A percentile compares a stretch with the other conserved stretches of the same genome.
phyloP scores from a whole-genome alignment of 2,329 filamentous ascomycete genomes.

The Penicillium brevicompactum region DNA sequence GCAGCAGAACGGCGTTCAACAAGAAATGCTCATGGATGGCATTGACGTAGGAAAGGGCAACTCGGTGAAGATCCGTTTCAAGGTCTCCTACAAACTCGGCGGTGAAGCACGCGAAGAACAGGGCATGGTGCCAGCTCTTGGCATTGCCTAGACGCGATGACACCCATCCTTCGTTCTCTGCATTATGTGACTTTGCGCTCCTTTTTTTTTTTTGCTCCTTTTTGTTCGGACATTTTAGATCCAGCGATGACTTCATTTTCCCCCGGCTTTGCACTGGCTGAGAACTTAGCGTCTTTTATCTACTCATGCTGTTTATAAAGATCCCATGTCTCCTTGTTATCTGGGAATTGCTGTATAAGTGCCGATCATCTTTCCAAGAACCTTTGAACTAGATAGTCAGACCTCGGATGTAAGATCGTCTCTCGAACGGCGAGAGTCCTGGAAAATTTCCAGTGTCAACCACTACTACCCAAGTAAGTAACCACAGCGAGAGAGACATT shows the following conservation, averaged over 20 bases:
- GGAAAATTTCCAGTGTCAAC: too few relatives aligned
- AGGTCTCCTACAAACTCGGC: slow-evolving; percentile 75
- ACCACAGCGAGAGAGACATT: too few relatives aligned
- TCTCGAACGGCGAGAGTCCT: too few relatives aligned
- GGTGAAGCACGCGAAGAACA: slow-evolving; percentile 69
- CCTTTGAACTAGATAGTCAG: too few relatives aligned
- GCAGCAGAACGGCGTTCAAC: slow-evolving; percentile 76
- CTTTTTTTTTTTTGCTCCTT: not conserved
- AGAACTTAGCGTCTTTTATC: slow-evolving; percentile 11
- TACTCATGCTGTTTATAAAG: slow-evolving; percentile 9
- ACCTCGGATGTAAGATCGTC: too few relatives aligned
- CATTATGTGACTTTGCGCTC: not conserved
- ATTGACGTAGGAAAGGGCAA: slow-evolving; percentile 73
- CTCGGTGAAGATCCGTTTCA: slow-evolving; percentile 87
- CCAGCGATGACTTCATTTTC: not conserved
- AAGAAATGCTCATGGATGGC: slow-evolving; percentile 76
- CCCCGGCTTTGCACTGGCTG: slow-evolving; percentile 6
- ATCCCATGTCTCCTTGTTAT: not conserved
- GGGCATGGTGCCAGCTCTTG: slow-evolving; percentile 80
- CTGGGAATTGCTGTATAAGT: not conserved
- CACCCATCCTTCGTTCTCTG: not conserved
- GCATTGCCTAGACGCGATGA: slow-evolving; percentile 59
- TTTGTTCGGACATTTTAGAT: not conserved
- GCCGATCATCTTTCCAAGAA: too few relatives aligned
- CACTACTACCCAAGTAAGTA: too few relatives aligned